Percentiles rank a stretch among this genome's conserved stretches.
phyloP scores from a whole-genome alignment of 2,329 filamentous ascomycete genomes.

The Fusarium sp. region DNA sequence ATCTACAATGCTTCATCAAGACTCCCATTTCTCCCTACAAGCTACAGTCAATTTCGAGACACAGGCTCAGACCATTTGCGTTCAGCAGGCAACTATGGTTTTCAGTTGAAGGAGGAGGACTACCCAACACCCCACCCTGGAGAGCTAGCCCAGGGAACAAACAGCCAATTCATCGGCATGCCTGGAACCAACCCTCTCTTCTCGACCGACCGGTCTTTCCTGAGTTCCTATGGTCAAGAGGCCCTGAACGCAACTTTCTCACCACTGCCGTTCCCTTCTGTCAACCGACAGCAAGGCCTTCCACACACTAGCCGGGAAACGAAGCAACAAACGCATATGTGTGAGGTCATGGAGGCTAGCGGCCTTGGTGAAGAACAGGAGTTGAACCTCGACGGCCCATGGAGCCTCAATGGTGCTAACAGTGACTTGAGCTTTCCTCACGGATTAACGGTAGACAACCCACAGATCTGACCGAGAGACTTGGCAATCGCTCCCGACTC shows the following conservation, averaged over 20 bases:
- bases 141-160: slow-evolving; percentile 37
- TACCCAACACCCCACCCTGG: slow-evolving; percentile 34
- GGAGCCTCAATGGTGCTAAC: slow-evolving; percentile 42
- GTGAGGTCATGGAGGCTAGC: slow-evolving; percentile 41
- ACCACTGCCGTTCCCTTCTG: slow-evolving; percentile 48
- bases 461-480: slow-evolving; percentile 38
- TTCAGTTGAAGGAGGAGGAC: slow-evolving; percentile 48
- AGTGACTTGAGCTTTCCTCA: slow-evolving; percentile 41
- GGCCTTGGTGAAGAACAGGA: slow-evolving; percentile 44
- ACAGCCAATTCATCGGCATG: slow-evolving; percentile 45
- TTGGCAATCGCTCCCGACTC: neutral
- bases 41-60: slow-evolving; percentile 41
- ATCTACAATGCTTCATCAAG: slow-evolving; percentile 49
- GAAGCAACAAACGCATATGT: slow-evolving; percentile 44
- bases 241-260: slow-evolving; percentile 39
- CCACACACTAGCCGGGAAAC: slow-evolving; percentile 33
- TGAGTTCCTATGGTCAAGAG: slow-evolving; percentile 44
- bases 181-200: slow-evolving; percentile 51
- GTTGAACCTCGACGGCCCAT: slow-evolving; percentile 37
- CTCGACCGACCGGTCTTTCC: slow-evolving; percentile 48
- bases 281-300: slow-evolving; percentile 44
- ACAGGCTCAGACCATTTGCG: slow-evolving; percentile 47
- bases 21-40: slow-evolving; percentile 43
- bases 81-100: slow-evolving; percentile 37
- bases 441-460: slow-evolving; percentile 42